Evolutionary conservation across 2,329 filamentous ascomycete genomes (phyloP).

Genomic region (Hymenoscyphus repandus): DNA sequence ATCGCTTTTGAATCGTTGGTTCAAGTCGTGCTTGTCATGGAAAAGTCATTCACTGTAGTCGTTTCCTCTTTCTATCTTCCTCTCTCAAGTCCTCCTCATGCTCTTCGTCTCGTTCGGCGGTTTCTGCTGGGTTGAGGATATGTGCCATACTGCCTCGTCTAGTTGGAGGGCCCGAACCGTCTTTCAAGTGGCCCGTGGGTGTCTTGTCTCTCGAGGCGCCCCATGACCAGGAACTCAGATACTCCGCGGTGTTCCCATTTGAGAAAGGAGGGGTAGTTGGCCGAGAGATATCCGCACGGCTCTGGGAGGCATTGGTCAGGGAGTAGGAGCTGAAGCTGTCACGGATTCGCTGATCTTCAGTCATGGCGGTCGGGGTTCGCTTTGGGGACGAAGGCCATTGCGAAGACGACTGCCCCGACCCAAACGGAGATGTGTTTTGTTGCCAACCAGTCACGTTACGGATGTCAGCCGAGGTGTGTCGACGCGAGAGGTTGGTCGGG

Average conservation of each 20-base stretch:
- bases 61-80: conserved; percentile 57
- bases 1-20: conserved; percentile 2
- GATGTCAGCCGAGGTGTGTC: conserved; percentile 95
- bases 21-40: background rate
- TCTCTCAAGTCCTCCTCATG: conserved; percentile 57
- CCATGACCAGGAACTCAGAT: conserved; percentile 32
- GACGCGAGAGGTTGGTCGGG: conserved; percentile 66
- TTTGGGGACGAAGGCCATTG: conserved; percentile 66
- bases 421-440: conserved; percentile 57
- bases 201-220: conserved; percentile 27
- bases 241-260: conserved; percentile 26
- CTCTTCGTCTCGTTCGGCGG: conserved; percentile 59
- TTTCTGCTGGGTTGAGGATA: conserved; percentile 65
- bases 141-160: conserved; percentile 67
- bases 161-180: conserved; percentile 55
- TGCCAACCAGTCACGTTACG: conserved; percentile 75
- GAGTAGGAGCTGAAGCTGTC: conserved; percentile 62
- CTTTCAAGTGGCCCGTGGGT: conserved; percentile 28
- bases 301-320: conserved; percentile 32
- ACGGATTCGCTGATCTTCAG: conserved; percentile 55
- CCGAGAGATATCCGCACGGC: conserved; percentile 25
- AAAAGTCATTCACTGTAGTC: conserved; percentile 40
- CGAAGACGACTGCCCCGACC: conserved; percentile 54
- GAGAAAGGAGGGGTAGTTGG: conserved; percentile 30
- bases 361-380: conserved; percentile 39